These are phyloP conservation scores for Lentinula sp. DNA, from an alignment of 768 basidiomycete species.

Conservation along the genomic window DNA sequence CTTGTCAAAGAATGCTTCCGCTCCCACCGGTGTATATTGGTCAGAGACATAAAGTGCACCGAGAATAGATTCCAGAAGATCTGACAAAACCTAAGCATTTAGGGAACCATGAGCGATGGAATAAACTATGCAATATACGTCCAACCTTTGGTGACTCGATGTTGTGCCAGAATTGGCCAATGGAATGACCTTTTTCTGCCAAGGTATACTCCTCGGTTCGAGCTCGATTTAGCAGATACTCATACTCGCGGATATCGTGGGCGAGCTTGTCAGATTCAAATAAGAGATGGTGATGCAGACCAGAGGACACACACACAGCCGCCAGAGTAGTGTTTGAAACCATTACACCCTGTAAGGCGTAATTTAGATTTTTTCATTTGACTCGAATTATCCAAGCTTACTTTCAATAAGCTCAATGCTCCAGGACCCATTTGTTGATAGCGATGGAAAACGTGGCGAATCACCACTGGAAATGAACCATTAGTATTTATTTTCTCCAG, in stretches of 20 bases:
- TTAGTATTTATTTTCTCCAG: not conserved
- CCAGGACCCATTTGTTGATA: slow-evolving; percentile 66
- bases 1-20: slow-evolving; percentile 59
- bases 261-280: slow-evolving; percentile 50
- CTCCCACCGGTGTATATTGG: slow-evolving; percentile 54
- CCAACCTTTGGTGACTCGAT: slow-evolving; percentile 72
- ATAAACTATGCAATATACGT: not conserved
- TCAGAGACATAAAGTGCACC: slow-evolving; percentile 80
- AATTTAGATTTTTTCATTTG: not conserved
- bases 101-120: not conserved
- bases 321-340: slow-evolving; percentile 77
- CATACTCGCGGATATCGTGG: slow-evolving; percentile 47
- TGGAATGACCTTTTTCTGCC: slow-evolving; percentile 36
- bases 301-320: slow-evolving; percentile 66
- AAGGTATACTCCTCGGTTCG: slow-evolving; percentile 38
- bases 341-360: slow-evolving; percentile 61
- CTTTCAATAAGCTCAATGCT: slow-evolving; percentile 76
- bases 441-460: slow-evolving; percentile 61
- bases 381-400: slow-evolving; percentile 14
- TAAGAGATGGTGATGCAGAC: slow-evolving; percentile 56
- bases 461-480: slow-evolving; percentile 46
- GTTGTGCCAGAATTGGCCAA: slow-evolving; percentile 76
- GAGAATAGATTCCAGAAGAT: slow-evolving; percentile 73
- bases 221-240: slow-evolving; percentile 35
- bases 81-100: slow-evolving; percentile 58